Evolutionary conservation across 2,329 filamentous ascomycete genomes (phyloP), one percentile per base, ranked within the genome.

Genomic region (Apiospora malaysiana): DNA sequence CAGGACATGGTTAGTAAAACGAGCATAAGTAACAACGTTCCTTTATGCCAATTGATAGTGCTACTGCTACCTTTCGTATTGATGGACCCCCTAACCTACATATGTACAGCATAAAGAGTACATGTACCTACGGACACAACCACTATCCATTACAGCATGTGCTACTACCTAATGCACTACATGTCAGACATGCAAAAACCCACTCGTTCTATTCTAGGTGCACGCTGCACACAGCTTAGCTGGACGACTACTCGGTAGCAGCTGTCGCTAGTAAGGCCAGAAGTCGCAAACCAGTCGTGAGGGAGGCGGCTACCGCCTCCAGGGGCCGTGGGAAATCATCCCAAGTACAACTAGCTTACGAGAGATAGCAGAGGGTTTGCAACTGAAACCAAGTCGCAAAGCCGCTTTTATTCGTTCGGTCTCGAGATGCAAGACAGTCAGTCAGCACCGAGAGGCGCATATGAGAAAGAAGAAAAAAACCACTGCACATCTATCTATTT

Each of bases 191-290:
- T 59, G 27, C 16, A 59, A 59, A 59, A 32, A 32, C 51, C 51
- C 51, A 59, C 51, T 59, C 27, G 51, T 59, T 59, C 51, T 59
- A 59, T 59, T 59, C 27, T 37, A 59, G 51, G 27, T 59, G 27
- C 51, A 32, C 51, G 27, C 42, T 45, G 45, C 45, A n/a, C 14
- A n/a, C 56, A 40, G 56, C 56, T 63, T n/a, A 63, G 32, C 18
- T 40, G 32, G 27, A n/a, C 32, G 18, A 63, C 27, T 40, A 63
- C 27, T 40, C 2, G 51, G 51, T 32, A 59, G 51, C 37, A 63
- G 32, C 8, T 63, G 56, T 40, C 56, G 21, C 27, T 59, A 59
- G 51, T 32, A 40, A 40, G 27, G 56, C 51, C 51, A 32, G 18
- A 40, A 40, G 18, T 63, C 56, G 32, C 37, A 21, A 63, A 40